A percentile compares a stretch with the other conserved stretches of the same genome.
Conservation (phyloP, 495 filamentous ascomycete genomes). For the Talaromyces borbonicus region DNA sequence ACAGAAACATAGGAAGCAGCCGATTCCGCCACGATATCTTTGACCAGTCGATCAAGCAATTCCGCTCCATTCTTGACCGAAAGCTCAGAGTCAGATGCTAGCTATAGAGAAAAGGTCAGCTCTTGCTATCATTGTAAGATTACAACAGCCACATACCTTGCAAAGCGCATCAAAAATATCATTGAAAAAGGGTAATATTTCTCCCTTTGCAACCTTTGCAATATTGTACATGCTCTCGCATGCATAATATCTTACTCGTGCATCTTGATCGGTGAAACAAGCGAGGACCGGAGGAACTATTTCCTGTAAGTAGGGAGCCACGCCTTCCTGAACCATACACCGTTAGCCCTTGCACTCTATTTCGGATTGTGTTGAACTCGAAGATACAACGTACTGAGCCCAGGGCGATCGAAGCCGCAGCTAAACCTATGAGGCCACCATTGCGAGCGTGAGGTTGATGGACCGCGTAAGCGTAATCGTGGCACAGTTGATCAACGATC, state of each 20-base stretch:
- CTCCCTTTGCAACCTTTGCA: slow-evolving; percentile 96
- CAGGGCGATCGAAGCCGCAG: slow-evolving; percentile 91
- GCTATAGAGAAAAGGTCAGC: slow-evolving; percentile 39
- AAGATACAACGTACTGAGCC: slow-evolving; percentile 58
- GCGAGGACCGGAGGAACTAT: slow-evolving; percentile 98
- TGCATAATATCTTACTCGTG: slow-evolving; percentile 93
- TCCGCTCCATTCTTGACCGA: slow-evolving; percentile 99
- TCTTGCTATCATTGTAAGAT: slow-evolving; percentile 10
- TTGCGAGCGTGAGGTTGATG: slow-evolving; percentile 97
- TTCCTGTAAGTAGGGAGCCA: slow-evolving; percentile 80
- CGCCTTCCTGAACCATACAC: slow-evolving; percentile 50
- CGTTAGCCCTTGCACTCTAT: neutral
- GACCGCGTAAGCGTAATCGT: slow-evolving; percentile 95
- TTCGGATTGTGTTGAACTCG: too few relatives aligned
- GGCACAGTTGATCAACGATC: slow-evolving; percentile 91
- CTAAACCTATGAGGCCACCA: slow-evolving; percentile 91
- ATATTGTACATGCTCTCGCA: slow-evolving; percentile 99
- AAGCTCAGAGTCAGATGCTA: slow-evolving; percentile 90
- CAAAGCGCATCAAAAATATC: slow-evolving; percentile 95
- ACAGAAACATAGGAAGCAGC: slow-evolving; percentile 92
- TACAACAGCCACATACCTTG: slow-evolving; percentile 50
- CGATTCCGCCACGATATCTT: slow-evolving; percentile 96
- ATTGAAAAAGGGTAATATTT: slow-evolving; percentile 94
- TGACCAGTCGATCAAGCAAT: slow-evolving; percentile 88
- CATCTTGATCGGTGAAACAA: slow-evolving; percentile 98